Percentiles rank a stretch among this genome's conserved stretches.
Conservation (phyloP, 2,329 filamentous ascomycete species). For the Aspergillus carbonarius region DNA sequence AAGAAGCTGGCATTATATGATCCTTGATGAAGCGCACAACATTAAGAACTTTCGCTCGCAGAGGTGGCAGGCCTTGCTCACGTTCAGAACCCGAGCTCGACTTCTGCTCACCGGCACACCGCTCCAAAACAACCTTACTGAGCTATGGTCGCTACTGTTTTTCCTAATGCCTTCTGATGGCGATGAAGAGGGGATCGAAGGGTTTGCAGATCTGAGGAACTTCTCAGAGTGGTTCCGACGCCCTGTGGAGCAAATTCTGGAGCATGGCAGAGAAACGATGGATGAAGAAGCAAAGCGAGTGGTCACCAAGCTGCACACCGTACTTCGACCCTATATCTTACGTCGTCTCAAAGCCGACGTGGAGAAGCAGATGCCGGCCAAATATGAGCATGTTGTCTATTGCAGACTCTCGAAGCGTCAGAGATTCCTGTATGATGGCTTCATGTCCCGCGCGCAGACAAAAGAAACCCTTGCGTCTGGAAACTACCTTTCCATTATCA, state of each 20-base stretch:
- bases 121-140: constrained; percentile 92
- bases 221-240: constrained; percentile 96
- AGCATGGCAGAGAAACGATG: constrained; percentile 89
- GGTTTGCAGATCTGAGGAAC: constrained; percentile 91
- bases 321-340: constrained; percentile 86
- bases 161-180: constrained; percentile 88
- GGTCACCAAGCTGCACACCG: constrained; percentile 89
- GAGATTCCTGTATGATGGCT: constrained; percentile 93
- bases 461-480: constrained; percentile 84
- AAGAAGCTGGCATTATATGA: constrained; percentile 94
- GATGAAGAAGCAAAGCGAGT: constrained; percentile 91
- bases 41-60: constrained; percentile 99
- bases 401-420: constrained; percentile 94
- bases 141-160: constrained; percentile 94
- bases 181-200: constrained; percentile 73
- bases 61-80: constrained; percentile 91
- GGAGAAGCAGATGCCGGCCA: constrained; percentile 97
- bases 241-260: constrained; percentile 91
- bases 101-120: constrained; percentile 91
- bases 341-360: constrained; percentile 92
- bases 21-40: constrained; percentile 97
- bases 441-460: constrained; percentile 86
- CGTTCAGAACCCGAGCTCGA: constrained; percentile 85
- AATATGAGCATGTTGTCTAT: constrained; percentile 96
- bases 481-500: constrained; percentile 97